Base-by-base conservation (phyloP, 768 basidiomycete genomes). In the Rhizopogon roseolus region DNA sequence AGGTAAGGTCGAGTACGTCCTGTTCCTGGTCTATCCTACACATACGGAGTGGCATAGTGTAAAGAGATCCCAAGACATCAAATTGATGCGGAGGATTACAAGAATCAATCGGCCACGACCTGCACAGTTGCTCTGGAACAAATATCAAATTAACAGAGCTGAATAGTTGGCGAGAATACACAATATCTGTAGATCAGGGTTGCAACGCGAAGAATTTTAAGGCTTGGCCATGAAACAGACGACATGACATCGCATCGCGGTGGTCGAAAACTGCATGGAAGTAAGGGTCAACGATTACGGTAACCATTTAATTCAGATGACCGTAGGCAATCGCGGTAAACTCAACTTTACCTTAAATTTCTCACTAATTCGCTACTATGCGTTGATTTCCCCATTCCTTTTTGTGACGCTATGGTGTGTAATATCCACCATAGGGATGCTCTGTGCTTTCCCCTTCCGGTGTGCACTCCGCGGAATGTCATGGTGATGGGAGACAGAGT, bases 401-500 rank as follows among this genome's bases (percentile, higher is more conserved):
- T 8, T 29, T 11, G 34, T 11, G 11, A 11, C 34, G 34, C 34
- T 13, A 10, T 48, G 46, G 25, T 13, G 22, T 16, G 10, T 14
- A 4, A 52, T 51, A 10, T 52, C 38, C 25, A 32, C 27, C 44
- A 56, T 32, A 45, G 29, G 52, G 41, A 56, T 28, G 9, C 41
- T 56, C 29, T 29, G 38, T 22, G 29, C 2, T 14, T 41, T 54
- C 17, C 52, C 14, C 29, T 16, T 53, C 19, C 27, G 29, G 3
- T 34, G 32, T 32, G 45, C 10, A 16, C 29, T 22, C 22, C 45
- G 13, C 19, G 13, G 13, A 5, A 38, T 39, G 9, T n/a, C 19
- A 27, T 17, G n/a, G 9, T 29, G 29, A 27, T 48, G 41, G 11
- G 41, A 36, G 13, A 17, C n/a, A 49, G 28, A 1, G 29, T 50